Conservation (phyloP, 1,284 basidiomycete species). For the Cystobasidiaceae sp. region DNA sequence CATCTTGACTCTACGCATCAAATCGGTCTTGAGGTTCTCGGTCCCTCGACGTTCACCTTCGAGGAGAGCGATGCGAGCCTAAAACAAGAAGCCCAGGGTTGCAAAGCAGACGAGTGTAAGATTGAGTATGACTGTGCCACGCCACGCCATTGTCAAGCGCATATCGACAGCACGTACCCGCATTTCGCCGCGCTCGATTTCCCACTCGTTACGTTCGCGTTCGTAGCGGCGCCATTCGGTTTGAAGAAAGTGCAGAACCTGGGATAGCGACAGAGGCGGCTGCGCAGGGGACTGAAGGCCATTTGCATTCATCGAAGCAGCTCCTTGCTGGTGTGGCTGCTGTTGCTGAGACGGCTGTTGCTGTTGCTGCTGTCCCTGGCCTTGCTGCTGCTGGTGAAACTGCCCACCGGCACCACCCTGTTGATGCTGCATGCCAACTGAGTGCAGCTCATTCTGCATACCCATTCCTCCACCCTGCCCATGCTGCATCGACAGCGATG, state of each 20-base stretch:
- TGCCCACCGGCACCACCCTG: slow-evolving; percentile 1
- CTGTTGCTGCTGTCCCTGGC: slow-evolving; percentile 11
- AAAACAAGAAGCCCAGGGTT: too few relatives aligned
- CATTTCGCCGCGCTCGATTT: slow-evolving; percentile 99
- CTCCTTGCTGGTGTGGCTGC: too few relatives aligned
- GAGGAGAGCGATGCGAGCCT: slow-evolving; percentile 94
- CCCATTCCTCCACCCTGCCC: background rate
- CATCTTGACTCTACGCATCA: slow-evolving; percentile 97
- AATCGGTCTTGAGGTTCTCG: slow-evolving; percentile 92
- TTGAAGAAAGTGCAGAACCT: slow-evolving; percentile 93
- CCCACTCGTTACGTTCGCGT: slow-evolving; percentile 98
- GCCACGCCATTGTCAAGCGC: slow-evolving; percentile 1
- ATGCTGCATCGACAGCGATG: slow-evolving; percentile 26
- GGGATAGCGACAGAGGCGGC: slow-evolving; percentile 70
- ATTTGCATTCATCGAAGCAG: too few relatives aligned
- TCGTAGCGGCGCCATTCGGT: slow-evolving; percentile 91
- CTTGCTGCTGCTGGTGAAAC: slow-evolving; percentile 20
- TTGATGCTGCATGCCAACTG: slow-evolving; percentile 20
- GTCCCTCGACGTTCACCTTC: slow-evolving; percentile 94
- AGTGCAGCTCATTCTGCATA: slow-evolving; percentile 9
- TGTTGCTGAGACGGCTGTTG: slow-evolving; percentile 11
- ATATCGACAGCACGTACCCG: slow-evolving; percentile 59
- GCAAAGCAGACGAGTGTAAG: too few relatives aligned
- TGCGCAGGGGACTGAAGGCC: too few relatives aligned
- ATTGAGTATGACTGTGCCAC: too few relatives aligned